A percentile compares a stretch with the other conserved stretches of the same genome.
Conservation (phyloP, 257 asterid species). For the Primulina huaijiensis region DNA sequence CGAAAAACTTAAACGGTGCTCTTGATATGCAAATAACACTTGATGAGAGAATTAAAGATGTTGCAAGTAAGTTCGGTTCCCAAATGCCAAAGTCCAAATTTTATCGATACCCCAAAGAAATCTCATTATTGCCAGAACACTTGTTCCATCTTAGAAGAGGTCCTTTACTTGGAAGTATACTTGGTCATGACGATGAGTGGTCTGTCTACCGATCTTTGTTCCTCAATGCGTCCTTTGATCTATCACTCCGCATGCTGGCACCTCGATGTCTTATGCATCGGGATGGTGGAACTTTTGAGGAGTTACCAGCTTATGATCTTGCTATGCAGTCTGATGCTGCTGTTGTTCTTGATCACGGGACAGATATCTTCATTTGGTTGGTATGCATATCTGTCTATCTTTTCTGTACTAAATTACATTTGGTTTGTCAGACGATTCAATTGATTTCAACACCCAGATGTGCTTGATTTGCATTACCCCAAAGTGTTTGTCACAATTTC, state of each 20-base stretch:
- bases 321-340: conserved; percentile 99
- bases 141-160: conserved; percentile 90
- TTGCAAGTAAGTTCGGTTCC: conserved; percentile 71
- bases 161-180: conserved; percentile 81
- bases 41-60: conserved; percentile 89
- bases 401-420: conserved; percentile 5
- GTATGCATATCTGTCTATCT: conserved; percentile 35
- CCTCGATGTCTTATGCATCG: conserved; percentile 98
- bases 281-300: conserved; percentile 97
- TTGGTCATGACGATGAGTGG: conserved; percentile 93
- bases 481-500: neutral
- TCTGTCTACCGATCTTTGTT: conserved; percentile 79
- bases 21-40: conserved; percentile 64
- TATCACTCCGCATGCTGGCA: conserved; percentile 92
- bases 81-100: conserved; percentile 81
- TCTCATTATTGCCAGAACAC: conserved; percentile 70
- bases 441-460: neutral
- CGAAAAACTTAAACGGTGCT: conserved; percentile 59
- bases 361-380: conserved; percentile 99
- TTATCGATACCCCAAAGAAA: conserved; percentile 79
- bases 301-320: conserved; percentile 92
- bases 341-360: conserved; percentile 97
- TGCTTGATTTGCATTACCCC: neutral
- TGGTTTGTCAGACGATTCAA: neutral
- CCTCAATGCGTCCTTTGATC: conserved; percentile 85